phyloP scores from a whole-genome alignment of 2,329 filamentous ascomycete species.

The Sarocladium brachiariae region DNA sequence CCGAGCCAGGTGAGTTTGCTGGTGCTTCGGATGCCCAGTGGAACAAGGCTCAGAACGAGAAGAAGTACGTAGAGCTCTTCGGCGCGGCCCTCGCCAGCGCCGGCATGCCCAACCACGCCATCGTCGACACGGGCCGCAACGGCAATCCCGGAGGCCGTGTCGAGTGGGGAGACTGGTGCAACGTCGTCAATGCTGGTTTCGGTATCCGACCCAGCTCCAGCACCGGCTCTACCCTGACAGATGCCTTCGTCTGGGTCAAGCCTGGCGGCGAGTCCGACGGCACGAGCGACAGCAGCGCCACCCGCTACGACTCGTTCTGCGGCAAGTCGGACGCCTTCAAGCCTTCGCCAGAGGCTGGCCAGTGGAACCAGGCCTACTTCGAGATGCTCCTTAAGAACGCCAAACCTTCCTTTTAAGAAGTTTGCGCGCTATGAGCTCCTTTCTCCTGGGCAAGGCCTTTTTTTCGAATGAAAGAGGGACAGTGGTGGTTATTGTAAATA shows the following conservation, averaged over 20 bases:
- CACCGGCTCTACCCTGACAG: conserved; percentile 49
- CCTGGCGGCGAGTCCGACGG: conserved; percentile 49
- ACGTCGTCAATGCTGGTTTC: conserved; percentile 54
- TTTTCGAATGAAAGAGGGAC: not conserved
- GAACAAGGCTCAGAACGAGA: conserved; percentile 35
- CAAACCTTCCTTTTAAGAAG: conserved; percentile 9
- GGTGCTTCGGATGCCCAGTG: conserved; percentile 34
- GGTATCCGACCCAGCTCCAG: conserved; percentile 48
- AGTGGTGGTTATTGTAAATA: not conserved
- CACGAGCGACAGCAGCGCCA: conserved; percentile 24
- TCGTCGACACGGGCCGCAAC: conserved; percentile 35
- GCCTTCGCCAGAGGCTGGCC: conserved; percentile 45
- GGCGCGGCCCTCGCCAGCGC: conserved; percentile 28
- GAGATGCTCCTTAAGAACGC: conserved; percentile 18
- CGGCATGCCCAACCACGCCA: conserved; percentile 35
- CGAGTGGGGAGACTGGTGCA: conserved; percentile 52
- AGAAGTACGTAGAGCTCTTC: conserved; percentile 35
- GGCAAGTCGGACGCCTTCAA: conserved; percentile 34
- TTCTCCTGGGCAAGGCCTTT: not conserved
- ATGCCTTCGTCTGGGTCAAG: conserved; percentile 63
- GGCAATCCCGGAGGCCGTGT: conserved; percentile 33
- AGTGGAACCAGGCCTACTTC: conserved; percentile 30
- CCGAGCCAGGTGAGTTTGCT: conserved; percentile 30
- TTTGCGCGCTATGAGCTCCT: not conserved
- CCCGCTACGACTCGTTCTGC: conserved; percentile 31